Base-by-base conservation (phyloP, 2,329 filamentous ascomycete species). In the Colletotrichum chrysophilum region DNA sequence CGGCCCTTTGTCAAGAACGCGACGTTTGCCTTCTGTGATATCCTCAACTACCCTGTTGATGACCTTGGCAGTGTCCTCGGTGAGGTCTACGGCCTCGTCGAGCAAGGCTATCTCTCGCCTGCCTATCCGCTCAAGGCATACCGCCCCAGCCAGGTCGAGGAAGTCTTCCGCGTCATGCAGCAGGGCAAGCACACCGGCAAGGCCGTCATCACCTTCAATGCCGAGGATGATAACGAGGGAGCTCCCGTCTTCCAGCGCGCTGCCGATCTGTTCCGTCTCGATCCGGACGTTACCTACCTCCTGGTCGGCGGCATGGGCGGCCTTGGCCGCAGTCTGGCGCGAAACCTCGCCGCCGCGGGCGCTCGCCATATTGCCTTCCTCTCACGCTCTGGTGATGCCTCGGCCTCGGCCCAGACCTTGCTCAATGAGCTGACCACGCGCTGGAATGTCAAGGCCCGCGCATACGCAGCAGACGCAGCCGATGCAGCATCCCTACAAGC, bases 81-180 rank as follows among this genome's bases (percentile, higher is more conserved):
- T 4, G 67, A 79, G 28, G 13, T 48, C 3, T 73, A 69, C 28
- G 1, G 16, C 5, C 48, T 69, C n/a, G 48, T 76, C 36, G 10
- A 38, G 9, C 21, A 62, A 5, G 69, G 69, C 16, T 30, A 13
- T 13, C 12, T 24, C 26, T 14, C 16, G 9, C 75, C 77, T 14
- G 38, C 78, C 70, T 24, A 77, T 76, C 76, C 71, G 14, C 69
- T 74, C 10, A 79, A 80, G 69, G 64, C 76, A 38, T 77, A 81
- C 74, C 67, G 61, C n/a, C 61, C 77, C 4, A 78, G 78, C 3
- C 61, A 83, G 7, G 77, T 87, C 1, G 79, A 81, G 6, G 79
- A 83, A 0, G 85, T 85, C 1, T 86, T 89, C 74, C 81, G 85
- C 4, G 79, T 83, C 26, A 84, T 89, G 78, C 84, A 86, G 66